phyloP scores from a whole-genome alignment of 139 green algal species.

The Diplosphaera chodatii region DNA sequence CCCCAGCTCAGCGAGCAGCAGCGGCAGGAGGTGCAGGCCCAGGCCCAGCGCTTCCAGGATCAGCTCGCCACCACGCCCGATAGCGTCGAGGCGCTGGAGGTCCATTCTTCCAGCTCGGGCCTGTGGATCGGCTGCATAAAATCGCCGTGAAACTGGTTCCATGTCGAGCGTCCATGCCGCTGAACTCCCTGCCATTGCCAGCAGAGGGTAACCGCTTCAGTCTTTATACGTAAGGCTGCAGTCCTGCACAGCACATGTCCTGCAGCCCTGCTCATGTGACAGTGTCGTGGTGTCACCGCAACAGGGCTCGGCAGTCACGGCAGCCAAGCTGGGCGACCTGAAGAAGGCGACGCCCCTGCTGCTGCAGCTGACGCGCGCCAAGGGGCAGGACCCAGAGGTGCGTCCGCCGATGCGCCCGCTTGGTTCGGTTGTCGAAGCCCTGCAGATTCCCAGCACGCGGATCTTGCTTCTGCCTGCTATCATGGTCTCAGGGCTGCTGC shows the following conservation, averaged over 20 bases:
- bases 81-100: conserved; percentile 7
- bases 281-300: no score
- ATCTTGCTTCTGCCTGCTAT: no score
- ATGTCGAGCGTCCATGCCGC: no score
- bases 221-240: no score
- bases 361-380: conserved; percentile 9
- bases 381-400: conserved; percentile 16
- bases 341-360: conserved; percentile 15
- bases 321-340: conserved; percentile 19
- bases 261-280: no score
- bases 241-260: no score
- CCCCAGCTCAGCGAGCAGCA: neutral
- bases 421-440: neutral
- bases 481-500: neutral
- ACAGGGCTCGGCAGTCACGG: conserved; percentile 1
- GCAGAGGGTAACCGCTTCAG: no score
- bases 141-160: no score
- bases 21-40: conserved; percentile 6
- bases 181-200: no score
- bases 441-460: neutral
- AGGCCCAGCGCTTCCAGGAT: conserved; percentile 1
- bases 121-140: no score
- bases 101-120: no score
- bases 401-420: conserved; percentile 24
- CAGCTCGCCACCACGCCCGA: conserved; percentile 3